Conservation (phyloP, 176 grass and related monocot genomes). For the Zea luxurians region DNA sequence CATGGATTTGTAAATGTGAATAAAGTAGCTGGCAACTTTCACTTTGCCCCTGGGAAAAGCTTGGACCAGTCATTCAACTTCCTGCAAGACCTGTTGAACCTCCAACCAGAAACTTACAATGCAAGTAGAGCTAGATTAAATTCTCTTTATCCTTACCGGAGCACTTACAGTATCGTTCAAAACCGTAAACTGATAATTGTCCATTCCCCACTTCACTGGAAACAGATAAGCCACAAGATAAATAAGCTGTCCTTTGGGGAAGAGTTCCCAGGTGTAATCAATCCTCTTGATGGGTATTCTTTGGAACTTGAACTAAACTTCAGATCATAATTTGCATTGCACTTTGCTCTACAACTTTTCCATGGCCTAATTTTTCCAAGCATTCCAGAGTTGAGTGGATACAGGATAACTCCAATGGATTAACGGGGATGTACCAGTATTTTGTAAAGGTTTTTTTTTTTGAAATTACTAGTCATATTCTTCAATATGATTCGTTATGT, state of each 20-base stretch:
- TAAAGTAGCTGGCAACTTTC: conserved; percentile 99
- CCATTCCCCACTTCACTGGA: conserved; percentile 31
- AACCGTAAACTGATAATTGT: conserved; percentile 23
- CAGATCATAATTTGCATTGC: not conserved
- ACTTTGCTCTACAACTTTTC: conserved; percentile 41
- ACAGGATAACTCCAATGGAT: conserved; percentile 63
- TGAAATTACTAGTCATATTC: conserved; percentile 3
- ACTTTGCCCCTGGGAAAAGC: conserved; percentile 97
- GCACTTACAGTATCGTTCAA: conserved; percentile 14
- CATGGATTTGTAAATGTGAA: conserved; percentile 96
- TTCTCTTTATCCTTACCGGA: conserved; percentile 27
- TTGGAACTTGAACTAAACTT: conserved; percentile 9
- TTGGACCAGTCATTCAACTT: conserved; percentile 84
- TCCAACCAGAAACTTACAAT: conserved; percentile 95
- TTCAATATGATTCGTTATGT: conserved; percentile 20
- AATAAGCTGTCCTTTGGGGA: conserved; percentile 98
- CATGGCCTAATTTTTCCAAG: conserved; percentile 31
- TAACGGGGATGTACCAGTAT: conserved; percentile 93
- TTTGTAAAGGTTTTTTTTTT: conserved; percentile 84
- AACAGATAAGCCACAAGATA: conserved; percentile 99
- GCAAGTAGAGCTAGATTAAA: conserved; percentile 48
- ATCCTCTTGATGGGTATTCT: conserved; percentile 98
- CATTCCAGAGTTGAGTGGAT: conserved; percentile 82
- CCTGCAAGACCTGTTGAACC: conserved; percentile 86
- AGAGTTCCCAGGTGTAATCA: conserved; percentile 92